Base-by-base conservation (phyloP, 768 basidiomycete genomes). In the Agaricus subrufescens region DNA sequence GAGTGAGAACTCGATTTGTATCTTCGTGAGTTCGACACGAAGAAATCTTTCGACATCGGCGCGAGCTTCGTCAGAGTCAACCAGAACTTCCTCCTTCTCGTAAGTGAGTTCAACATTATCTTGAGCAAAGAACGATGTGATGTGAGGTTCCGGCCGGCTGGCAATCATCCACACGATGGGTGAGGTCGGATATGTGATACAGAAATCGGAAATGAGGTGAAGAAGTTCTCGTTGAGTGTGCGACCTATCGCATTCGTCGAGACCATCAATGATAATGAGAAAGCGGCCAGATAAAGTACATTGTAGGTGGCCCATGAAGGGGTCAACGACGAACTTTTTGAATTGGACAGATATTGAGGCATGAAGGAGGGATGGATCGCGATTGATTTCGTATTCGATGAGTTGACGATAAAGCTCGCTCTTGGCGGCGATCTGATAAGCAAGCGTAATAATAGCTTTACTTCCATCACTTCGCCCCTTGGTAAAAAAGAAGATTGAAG, bases 361-460 rank as follows among this genome's bases (percentile, higher is more conserved):
- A 27, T 48, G 15, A 12, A 48, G 54, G 8, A 60, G 30, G n/a
- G 50, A 31, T 31, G 57, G 61, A 29, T 59, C 52, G 2, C n/a
- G n/a, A 9, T 15, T 2, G 31, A 66, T 54, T 9, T 44, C 46
- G 3, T 47, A 29, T 5, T 58, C 44, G n/a, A 66, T 48, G 15
- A 50, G 52, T 4, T 47, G 43, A 10, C 50, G 52, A 0, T 56
- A 12, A 11, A 26, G 25, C 11, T 60, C 55, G 37, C 50, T 7
- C 0, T 29, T 42, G 6, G 48, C 29, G 1, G 63, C 61, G 4
- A 69, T 50, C 27, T 69, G 65, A 34, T 60, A 62, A 1, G 62
- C 58, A 5, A 69, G 49, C 1, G 64, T 66, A 12, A 30, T 14
- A 25, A 8, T 40, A 30, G 19, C 19, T 52, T 51, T 51, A 0